Evolutionary conservation across 2,329 filamentous ascomycete genomes (phyloP).

Genomic region (Aspergillus transmontanensis): DNA sequence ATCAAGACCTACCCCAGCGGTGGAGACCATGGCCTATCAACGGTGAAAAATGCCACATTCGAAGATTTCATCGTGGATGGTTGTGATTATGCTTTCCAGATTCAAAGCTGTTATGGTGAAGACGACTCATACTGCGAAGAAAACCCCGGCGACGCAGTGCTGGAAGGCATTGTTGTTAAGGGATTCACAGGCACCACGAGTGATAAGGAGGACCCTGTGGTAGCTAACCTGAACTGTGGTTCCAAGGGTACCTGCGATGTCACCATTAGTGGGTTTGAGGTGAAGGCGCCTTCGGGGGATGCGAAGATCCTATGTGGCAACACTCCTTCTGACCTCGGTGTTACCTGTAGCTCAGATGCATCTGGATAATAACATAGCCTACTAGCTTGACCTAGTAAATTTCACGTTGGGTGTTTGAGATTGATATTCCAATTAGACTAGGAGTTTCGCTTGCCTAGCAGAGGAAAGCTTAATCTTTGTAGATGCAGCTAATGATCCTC

Average conservation of each 20-base stretch:
- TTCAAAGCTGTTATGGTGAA: constrained; percentile 49
- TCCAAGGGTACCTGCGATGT: constrained; percentile 42
- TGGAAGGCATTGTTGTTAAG: constrained; percentile 41
- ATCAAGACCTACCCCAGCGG: constrained; percentile 52
- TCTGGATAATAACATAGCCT: constrained; percentile 29
- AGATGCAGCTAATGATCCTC: too few relatives aligned
- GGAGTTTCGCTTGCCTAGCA: too few relatives aligned
- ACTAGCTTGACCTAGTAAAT: background rate
- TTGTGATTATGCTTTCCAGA: constrained; percentile 49
- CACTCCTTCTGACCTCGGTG: constrained; percentile 33
- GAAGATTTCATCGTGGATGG: constrained; percentile 39
- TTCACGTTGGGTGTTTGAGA: too few relatives aligned
- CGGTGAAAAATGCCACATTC: constrained; percentile 48
- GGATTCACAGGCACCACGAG: constrained; percentile 44
- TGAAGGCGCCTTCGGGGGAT: constrained; percentile 37
- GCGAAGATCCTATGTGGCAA: constrained; percentile 39
- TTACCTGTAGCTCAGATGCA: constrained; percentile 37
- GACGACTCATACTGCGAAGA: constrained; percentile 39
- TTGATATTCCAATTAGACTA: accelerated
- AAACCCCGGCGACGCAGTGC: constrained; percentile 36
- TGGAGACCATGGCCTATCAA: constrained; percentile 37
- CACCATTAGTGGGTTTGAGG: constrained; percentile 34
- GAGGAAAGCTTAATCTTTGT: too few relatives aligned
- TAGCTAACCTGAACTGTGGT: constrained; percentile 44
- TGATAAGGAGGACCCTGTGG: constrained; percentile 37